Conservation (phyloP, 129 eudicot species). For the Artemisia argyi region DNA sequence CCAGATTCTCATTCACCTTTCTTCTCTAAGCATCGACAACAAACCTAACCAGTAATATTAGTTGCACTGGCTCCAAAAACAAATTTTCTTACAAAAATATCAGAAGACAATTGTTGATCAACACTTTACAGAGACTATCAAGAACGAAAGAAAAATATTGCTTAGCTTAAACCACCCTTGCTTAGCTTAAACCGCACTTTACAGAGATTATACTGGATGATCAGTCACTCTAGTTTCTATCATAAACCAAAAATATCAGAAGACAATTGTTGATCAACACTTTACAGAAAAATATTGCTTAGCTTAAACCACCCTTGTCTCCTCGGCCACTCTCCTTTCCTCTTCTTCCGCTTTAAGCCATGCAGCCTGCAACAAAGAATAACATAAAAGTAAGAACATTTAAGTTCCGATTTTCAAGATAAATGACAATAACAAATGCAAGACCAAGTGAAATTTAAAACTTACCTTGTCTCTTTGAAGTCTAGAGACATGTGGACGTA, state of each 20-base stretch:
- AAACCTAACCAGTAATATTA: no score
- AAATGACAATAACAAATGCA: neutral
- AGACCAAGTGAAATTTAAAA: neutral
- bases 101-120: neutral
- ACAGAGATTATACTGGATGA: no score
- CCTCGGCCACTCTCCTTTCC: conserved; percentile 51
- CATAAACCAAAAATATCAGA: neutral
- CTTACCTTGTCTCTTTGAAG: conserved; percentile 85
- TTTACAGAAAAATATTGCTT: neutral
- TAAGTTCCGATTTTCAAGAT: neutral
- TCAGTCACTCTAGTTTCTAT: no score
- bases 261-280: neutral
- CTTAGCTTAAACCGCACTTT: no score
- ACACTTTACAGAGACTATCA: conserved; percentile 5
- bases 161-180: conserved; percentile 16
- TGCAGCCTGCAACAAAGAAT: conserved; percentile 51
- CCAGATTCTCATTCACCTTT: no score
- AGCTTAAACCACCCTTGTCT: conserved; percentile 21
- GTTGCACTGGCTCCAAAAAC: no score
- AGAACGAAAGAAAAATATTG: neutral
- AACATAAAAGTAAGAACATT: neutral
- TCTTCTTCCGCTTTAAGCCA: conserved; percentile 96
- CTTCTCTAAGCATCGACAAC: no score
- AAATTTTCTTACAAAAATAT: neutral
- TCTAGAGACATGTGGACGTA: conserved; percentile 71